Conservation (phyloP, 2,329 filamentous ascomycete genomes). For the Lachnellula occidentalis region DNA sequence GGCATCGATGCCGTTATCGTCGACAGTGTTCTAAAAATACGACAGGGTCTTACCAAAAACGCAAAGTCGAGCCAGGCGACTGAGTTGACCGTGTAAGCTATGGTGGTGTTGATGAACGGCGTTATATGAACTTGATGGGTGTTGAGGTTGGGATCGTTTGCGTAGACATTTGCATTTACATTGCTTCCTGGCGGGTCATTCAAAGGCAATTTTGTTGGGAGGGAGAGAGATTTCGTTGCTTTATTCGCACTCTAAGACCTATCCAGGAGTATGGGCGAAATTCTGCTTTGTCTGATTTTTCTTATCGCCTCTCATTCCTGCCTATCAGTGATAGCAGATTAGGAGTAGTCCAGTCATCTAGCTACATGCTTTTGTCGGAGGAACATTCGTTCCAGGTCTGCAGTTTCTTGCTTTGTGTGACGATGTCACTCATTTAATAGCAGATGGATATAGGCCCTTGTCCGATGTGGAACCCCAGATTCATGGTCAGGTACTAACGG, state of each 20-base stretch:
- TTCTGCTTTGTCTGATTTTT: not conserved
- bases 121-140: not conserved
- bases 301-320: not conserved
- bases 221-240: not conserved
- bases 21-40: constrained; percentile 86
- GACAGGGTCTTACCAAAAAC: constrained; percentile 62
- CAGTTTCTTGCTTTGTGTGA: not conserved
- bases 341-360: not conserved
- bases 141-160: not conserved
- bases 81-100: not conserved
- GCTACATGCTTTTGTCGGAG: not conserved
- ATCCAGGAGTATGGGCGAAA: not conserved
- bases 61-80: constrained; percentile 9
- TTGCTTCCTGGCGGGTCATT: not conserved
- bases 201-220: not conserved
- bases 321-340: not conserved
- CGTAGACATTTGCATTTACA: not conserved
- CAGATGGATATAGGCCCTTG: not conserved
- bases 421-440: not conserved
- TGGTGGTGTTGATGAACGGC: not conserved
- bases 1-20: constrained; percentile 98
- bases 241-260: not conserved
- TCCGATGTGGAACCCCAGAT: not conserved
- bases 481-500: no score
- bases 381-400: not conserved